Conservation (phyloP, 768 basidiomycete genomes). For the Pleurotus tuber-regium region DNA sequence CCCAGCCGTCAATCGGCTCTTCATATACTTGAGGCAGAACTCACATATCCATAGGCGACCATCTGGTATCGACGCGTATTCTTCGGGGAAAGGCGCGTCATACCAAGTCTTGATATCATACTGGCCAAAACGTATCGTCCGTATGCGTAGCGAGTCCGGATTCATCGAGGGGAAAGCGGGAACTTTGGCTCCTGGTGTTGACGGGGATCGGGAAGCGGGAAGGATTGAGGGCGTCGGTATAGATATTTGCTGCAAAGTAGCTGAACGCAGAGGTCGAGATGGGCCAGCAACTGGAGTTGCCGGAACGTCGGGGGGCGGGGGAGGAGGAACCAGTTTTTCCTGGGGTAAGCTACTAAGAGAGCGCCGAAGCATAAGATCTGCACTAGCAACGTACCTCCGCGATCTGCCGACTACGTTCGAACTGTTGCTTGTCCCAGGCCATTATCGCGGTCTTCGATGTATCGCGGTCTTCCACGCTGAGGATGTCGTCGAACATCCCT, state of each 20-base stretch:
- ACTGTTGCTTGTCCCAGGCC: conserved; percentile 60
- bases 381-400: conserved; percentile 62
- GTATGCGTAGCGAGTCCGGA: conserved; percentile 62
- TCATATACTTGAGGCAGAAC: conserved; percentile 98
- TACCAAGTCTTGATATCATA: conserved; percentile 98
- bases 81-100: conserved; percentile 97
- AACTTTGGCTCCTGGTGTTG: conserved; percentile 34
- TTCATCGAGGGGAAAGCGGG: conserved; percentile 23
- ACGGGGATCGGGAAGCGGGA: conserved; percentile 32
- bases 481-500: conserved; percentile 83
- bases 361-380: conserved; percentile 11
- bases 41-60: conserved; percentile 96
- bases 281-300: conserved; percentile 16
- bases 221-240: conserved; percentile 38
- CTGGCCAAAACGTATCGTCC: conserved; percentile 83
- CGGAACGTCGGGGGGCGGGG: conserved; percentile 26
- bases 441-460: conserved; percentile 64
- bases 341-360: conserved; percentile 21
- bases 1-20: conserved; percentile 81
- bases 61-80: conserved; percentile 90
- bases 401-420: conserved; percentile 64
- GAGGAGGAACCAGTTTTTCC: conserved; percentile 49
- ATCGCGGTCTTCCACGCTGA: conserved; percentile 68
- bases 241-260: conserved; percentile 39
- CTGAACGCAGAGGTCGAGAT: conserved; percentile 58